Evolutionary conservation across 2,329 filamentous ascomycete species (phyloP).

Genomic region (Trichoderma polysporum): DNA sequence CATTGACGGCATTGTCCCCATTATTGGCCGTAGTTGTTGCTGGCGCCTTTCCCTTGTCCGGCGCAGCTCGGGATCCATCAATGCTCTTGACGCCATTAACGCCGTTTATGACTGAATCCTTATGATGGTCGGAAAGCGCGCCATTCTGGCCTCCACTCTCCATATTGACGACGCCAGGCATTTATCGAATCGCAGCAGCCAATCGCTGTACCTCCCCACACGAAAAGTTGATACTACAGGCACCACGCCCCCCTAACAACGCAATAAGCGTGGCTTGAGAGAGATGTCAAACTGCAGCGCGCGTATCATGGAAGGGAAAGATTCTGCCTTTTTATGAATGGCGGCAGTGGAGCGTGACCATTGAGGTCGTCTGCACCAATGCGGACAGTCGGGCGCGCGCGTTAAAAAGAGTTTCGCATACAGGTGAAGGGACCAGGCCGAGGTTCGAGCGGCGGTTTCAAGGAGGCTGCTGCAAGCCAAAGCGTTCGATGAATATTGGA

Average conservation of each 20-base stretch:
- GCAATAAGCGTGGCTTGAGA: constrained; percentile 20
- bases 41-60: constrained; percentile 36
- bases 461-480: background rate
- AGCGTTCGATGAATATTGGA: background rate
- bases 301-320: constrained; percentile 25
- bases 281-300: constrained; percentile 20
- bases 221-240: constrained; percentile 7
- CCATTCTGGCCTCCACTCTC: constrained; percentile 55
- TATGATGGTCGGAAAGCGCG: constrained; percentile 56
- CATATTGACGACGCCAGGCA: constrained; percentile 57
- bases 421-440: background rate
- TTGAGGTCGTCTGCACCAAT: constrained; percentile 27
- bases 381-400: constrained; percentile 23
- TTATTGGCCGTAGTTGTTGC: constrained; percentile 20
- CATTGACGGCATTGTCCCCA: constrained; percentile 30
- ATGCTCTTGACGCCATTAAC: constrained; percentile 40
- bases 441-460: background rate
- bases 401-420: constrained; percentile 14
- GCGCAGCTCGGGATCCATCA: constrained; percentile 27
- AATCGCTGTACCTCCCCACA: constrained; percentile 22
- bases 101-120: constrained; percentile 46
- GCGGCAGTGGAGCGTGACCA: constrained; percentile 27
- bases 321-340: constrained; percentile 22
- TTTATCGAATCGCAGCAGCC: constrained; percentile 31
- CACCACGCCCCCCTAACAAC: constrained; percentile 23